These are phyloP conservation scores for Chenopodium berlandieri DNA, from an alignment of 148 eudicot species.

Conservation along the genomic window DNA sequence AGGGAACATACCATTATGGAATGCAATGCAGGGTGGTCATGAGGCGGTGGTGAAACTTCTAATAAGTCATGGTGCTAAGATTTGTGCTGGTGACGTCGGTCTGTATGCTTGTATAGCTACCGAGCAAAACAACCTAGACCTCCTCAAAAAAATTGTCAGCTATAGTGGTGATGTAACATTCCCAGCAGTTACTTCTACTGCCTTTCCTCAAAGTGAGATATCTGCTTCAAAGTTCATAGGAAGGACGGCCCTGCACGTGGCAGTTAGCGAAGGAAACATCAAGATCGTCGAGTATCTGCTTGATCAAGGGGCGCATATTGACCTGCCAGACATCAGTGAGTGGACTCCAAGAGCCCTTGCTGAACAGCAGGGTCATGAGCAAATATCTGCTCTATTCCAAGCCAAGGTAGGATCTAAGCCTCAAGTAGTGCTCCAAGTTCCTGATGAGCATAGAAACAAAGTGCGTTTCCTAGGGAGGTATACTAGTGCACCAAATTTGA, in stretches of 20 bases:
- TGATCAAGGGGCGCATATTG: conserved; percentile 50
- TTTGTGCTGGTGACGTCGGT: conserved; percentile 59
- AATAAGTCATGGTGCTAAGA: conserved; percentile 45
- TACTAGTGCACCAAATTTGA: conserved; percentile 55
- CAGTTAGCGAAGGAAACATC: conserved; percentile 65
- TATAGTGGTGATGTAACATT: conserved; percentile 59
- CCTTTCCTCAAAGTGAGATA: conserved; percentile 38
- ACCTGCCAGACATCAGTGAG: conserved; percentile 44
- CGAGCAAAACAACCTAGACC: conserved; percentile 50
- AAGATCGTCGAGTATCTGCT: conserved; percentile 59
- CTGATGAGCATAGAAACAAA: conserved; percentile 25
- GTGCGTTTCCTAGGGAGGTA: conserved; percentile 44
- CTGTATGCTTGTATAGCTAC: conserved; percentile 59
- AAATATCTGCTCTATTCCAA: conserved; percentile 49
- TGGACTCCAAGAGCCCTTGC: conserved; percentile 73
- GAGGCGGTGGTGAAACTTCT: conserved; percentile 45
- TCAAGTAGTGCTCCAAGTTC: conserved; percentile 27
- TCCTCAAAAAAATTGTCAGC: conserved; percentile 45
- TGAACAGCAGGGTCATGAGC: conserved; percentile 76
- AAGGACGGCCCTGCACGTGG: conserved; percentile 62
- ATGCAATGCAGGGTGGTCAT: conserved; percentile 61
- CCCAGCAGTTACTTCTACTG: conserved; percentile 28
- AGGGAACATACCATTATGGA: conserved; percentile 84
- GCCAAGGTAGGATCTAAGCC: conserved; percentile 26
- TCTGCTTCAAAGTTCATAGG: conserved; percentile 32